Evolutionary conservation across 176 grass and related monocot species (phyloP).

Genomic region (Triticum timopheevii): DNA sequence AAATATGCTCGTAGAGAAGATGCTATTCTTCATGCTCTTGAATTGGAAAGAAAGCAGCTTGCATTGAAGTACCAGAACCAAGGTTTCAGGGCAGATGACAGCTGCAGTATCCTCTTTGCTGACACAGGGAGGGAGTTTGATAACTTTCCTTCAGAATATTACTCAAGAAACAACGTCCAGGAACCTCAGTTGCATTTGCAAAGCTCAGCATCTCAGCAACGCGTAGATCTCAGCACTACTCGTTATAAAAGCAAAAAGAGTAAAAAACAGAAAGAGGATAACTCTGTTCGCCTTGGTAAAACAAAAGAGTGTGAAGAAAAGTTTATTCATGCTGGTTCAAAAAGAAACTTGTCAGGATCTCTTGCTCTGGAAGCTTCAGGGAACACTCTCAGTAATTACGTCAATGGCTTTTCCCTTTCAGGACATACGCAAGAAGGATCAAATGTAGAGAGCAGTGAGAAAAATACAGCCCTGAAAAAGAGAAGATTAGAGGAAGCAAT

Average conservation of each 20-base stretch:
- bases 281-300: conserved; percentile 25
- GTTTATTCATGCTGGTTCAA: conserved; percentile 40
- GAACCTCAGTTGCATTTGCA: conserved; percentile 28
- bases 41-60: conserved; percentile 74
- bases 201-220: conserved; percentile 33
- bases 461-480: conserved; percentile 33
- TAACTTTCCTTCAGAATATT: conserved; percentile 33
- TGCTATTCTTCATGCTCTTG: conserved; percentile 87
- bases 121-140: conserved; percentile 32
- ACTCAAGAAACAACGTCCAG: conserved; percentile 27
- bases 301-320: conserved; percentile 35
- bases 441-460: conserved; percentile 12
- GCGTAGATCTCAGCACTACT: conserved; percentile 46
- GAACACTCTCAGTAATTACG: conserved; percentile 27
- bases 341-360: conserved; percentile 41
- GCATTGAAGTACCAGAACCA: conserved; percentile 41
- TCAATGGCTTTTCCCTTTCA: conserved; percentile 35
- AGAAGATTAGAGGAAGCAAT: conserved; percentile 45
- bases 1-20: conserved; percentile 89
- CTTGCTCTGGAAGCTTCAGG: conserved; percentile 35
- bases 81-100: conserved; percentile 25
- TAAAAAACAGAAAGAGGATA: conserved; percentile 42
- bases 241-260: conserved; percentile 61
- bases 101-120: conserved; percentile 23
- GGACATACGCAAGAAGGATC: conserved; percentile 24